Evolutionary conservation across 768 basidiomycete genomes (phyloP), one percentile per base, ranked within the genome.

Genomic region (Podaxis sp.): DNA sequence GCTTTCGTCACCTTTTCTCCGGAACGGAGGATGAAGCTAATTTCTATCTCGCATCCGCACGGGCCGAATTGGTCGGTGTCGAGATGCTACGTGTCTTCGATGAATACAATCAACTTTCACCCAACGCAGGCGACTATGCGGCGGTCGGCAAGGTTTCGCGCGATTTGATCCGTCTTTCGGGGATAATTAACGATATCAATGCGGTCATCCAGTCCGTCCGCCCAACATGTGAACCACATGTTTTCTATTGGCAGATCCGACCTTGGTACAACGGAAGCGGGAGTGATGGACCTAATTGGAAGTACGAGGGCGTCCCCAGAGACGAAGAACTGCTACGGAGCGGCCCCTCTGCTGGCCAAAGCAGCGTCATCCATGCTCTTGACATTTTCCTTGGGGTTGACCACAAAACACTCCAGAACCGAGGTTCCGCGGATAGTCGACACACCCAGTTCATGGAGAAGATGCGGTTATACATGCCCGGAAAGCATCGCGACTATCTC

Each of bases 381-480:
- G 91, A 93, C 71, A 76, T 95, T 73, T 93, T 93, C 80, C 83
- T 93, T 53, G 91, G 94, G 64, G 88, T 97, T 73, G 89, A 98
- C 75, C 90, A 93, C 75, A 89, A 89, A 65, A 87, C 94, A 70
- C 80, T 85, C 47, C 81, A 88, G 64, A 80, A 85, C 72, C 80
- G 88, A 69, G 76, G 85, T 57, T 87, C 91, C 57, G 74, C 80
- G 52, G 74, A 79, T 61, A 83, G 73, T 67, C 89, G 81, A 43
- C 92, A 85, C 73, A 80, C 76, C 40, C 85, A 87, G 0, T 98
- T 98, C 77, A 94, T 98, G 89, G 88, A 90, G 62, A 83, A 93
- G 53, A 97, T 97, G 95, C 79, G 92, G 61, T 84, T 85, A 22
- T 98, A 98, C 76, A 98, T 98, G 96, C 96, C 96, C 0, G 90